Evolutionary conservation across 1,139 yeast species (phyloP), one percentile per base, ranked within the genome.

Genomic region (Yamadazyma songkhlaensis): DNA sequence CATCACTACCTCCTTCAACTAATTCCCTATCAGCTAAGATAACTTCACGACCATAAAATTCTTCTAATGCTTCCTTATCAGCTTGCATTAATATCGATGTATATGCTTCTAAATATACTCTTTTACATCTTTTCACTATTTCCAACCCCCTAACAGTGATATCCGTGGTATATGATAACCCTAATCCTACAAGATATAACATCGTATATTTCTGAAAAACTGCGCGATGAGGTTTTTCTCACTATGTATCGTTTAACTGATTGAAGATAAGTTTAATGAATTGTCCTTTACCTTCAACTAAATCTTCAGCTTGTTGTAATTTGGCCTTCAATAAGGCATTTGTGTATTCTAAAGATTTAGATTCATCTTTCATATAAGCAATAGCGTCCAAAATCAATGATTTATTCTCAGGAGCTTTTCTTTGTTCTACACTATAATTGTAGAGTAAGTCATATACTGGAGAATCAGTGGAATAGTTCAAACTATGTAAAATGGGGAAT

Each of bases 31-130:
- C 97, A 10, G 98, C 98, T 39, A 92, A 67, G 31, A 84, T 81
- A 25, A 92, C 84, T 51, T 81, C 84, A 47, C 89, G 75, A 8
- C 95, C 97, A 55, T 92, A 92, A 54, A 83, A 88, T 51, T 77
- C 73, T 55, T 89, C 97, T 40, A 84, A 58, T 9, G 72, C 58
- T 38, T 71, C 77, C 55, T 80, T 69, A 49, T 84, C 79, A 5
- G 97, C 95, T 21, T 96, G 90, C 97, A 92, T 90, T 45, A 92
- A 71, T 47, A 92, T 90, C 34, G 96, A 85, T 2, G 98, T 92
- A 62, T 92, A 92, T 2, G 96, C 97, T 64, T 92, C 98, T 42
- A 92, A 72, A 51, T 92, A 92, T 9, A 92, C 96, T 30, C 96
- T 72, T 54, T 84, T 80, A 64, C 97, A 90, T 59, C 74, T 77